These are phyloP conservation scores for Xylaria cubensis DNA, from an alignment of 495 filamentous ascomycete genomes.

Conservation along the genomic window DNA sequence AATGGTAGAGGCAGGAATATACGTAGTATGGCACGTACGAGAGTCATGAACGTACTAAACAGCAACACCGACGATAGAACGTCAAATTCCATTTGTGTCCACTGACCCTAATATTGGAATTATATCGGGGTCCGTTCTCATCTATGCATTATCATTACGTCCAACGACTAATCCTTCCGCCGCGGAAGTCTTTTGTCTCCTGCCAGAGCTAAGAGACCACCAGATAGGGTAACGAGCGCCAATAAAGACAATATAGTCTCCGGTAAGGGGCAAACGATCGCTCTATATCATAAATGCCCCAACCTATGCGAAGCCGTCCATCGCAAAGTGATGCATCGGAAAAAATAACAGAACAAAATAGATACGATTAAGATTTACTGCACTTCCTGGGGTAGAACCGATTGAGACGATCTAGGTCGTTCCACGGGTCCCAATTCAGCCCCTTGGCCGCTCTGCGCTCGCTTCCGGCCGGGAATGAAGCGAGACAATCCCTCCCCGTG, in stretches of 20 bases:
- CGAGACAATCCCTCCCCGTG: slow-evolving; percentile 55
- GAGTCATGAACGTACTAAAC: background rate
- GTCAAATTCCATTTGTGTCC: slow-evolving; percentile 15
- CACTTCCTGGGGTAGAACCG: slow-evolving; percentile 45
- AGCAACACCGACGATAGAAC: slow-evolving; percentile 1
- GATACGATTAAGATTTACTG: slow-evolving; percentile 30
- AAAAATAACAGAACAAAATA: slow-evolving; percentile 28
- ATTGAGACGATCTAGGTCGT: slow-evolving; percentile 40
- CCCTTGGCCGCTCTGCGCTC: slow-evolving; percentile 74
- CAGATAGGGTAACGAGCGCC: slow-evolving; percentile 25
- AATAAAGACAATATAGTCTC: slow-evolving; percentile 6
- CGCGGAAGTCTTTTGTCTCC: slow-evolving; percentile 11
- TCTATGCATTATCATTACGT: slow-evolving; percentile 31
- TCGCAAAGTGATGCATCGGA: slow-evolving; percentile 38
- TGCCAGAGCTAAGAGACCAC: background rate
- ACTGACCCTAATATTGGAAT: slow-evolving; percentile 15
- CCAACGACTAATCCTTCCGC: slow-evolving; percentile 13
- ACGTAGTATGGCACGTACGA: background rate
- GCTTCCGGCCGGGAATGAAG: slow-evolving; percentile 76
- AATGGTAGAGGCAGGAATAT: background rate
- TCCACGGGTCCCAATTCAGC: slow-evolving; percentile 70
- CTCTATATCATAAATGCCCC: slow-evolving; percentile 38
- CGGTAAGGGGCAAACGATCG: slow-evolving; percentile 36
- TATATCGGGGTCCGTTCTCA: slow-evolving; percentile 18
- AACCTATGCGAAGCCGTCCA: slow-evolving; percentile 30